phyloP scores from a whole-genome alignment of 1,139 yeast species.

The Blastobotrys petasosporus region DNA sequence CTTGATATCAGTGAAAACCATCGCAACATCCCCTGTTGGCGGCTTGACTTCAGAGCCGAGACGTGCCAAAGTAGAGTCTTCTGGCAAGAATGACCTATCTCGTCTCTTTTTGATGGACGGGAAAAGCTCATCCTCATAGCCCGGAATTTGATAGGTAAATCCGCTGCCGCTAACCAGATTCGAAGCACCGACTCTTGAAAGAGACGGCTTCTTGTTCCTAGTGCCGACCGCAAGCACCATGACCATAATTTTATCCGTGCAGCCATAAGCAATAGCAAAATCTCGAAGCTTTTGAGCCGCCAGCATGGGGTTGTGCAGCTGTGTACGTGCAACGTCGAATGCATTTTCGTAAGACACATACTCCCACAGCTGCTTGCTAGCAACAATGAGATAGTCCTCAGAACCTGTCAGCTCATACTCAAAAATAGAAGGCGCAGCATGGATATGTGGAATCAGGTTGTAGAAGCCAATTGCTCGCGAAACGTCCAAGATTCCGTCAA shows the following conservation, averaged over 20 bases:
- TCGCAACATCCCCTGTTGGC: conserved; percentile 89
- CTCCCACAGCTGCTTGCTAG: conserved; percentile 82
- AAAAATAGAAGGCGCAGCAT: conserved; percentile 77
- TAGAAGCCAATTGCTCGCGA: conserved; percentile 92
- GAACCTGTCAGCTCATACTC: conserved; percentile 56
- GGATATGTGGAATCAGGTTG: conserved; percentile 79
- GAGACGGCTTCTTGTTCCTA: conserved; percentile 21
- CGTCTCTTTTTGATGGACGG: conserved; percentile 41
- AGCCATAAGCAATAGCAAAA: conserved; percentile 90
- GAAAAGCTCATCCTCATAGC: conserved; percentile 43
- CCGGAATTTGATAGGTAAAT: conserved; percentile 30
- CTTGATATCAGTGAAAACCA: conserved; percentile 95
- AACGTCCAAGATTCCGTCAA: conserved; percentile 76
- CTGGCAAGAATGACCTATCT: conserved; percentile 50
- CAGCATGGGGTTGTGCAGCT: conserved; percentile 77
- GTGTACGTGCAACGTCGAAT: conserved; percentile 83
- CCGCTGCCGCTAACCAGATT: conserved; percentile 13
- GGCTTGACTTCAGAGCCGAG: conserved; percentile 91
- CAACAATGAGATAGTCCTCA: conserved; percentile 84
- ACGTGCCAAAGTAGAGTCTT: conserved; percentile 76
- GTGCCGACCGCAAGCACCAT: conserved; percentile 65
- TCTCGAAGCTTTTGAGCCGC: conserved; percentile 94
- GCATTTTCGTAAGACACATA: conserved; percentile 76
- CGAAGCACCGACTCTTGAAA: conserved; percentile 10
- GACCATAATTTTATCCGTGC: conserved; percentile 75